Evolutionary conservation across 1,139 yeast genomes (phyloP).

Genomic region (Candida smagusa): DNA sequence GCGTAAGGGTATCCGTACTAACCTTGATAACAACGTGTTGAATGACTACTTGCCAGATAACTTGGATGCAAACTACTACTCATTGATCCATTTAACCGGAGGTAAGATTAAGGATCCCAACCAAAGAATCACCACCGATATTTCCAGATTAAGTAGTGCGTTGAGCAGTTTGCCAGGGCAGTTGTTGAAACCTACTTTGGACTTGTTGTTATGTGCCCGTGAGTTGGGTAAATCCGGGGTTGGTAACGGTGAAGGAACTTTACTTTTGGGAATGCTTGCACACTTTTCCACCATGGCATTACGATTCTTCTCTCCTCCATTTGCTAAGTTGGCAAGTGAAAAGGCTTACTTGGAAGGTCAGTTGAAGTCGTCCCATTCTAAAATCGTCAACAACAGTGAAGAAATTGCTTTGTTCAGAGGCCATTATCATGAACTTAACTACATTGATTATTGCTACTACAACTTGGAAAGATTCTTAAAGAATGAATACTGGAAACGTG

Average conservation of each 20-base stretch:
- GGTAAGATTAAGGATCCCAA: slow-evolving; percentile 69
- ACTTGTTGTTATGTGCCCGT: slow-evolving; percentile 76
- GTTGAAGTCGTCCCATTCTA: slow-evolving; percentile 78
- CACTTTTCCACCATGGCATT: slow-evolving; percentile 75
- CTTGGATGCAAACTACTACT: slow-evolving; percentile 50
- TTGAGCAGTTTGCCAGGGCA: slow-evolving; percentile 82
- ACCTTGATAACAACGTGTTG: slow-evolving; percentile 62
- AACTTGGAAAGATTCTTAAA: slow-evolving; percentile 76
- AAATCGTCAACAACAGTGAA: slow-evolving; percentile 74
- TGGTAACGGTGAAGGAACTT: slow-evolving; percentile 80
- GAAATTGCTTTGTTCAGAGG: slow-evolving; percentile 87
- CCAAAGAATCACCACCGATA: slow-evolving; percentile 78
- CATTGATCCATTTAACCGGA: slow-evolving; percentile 55
- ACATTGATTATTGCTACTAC: slow-evolving; percentile 77
- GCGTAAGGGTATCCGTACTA: slow-evolving; percentile 61
- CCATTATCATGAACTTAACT: slow-evolving; percentile 73
- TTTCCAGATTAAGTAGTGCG: slow-evolving; percentile 69
- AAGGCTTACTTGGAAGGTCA: slow-evolving; percentile 84
- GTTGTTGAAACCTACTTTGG: slow-evolving; percentile 79
- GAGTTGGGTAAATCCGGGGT: slow-evolving; percentile 75
- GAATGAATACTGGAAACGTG: slow-evolving; percentile 73
- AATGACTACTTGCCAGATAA: slow-evolving; percentile 66
- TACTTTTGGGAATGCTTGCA: slow-evolving; percentile 76
- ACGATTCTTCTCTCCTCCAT: slow-evolving; percentile 82
- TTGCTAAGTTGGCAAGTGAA: slow-evolving; percentile 76